Conservation (phyloP, 306 rosid species). For the Vigna reflexopilosa region DNA sequence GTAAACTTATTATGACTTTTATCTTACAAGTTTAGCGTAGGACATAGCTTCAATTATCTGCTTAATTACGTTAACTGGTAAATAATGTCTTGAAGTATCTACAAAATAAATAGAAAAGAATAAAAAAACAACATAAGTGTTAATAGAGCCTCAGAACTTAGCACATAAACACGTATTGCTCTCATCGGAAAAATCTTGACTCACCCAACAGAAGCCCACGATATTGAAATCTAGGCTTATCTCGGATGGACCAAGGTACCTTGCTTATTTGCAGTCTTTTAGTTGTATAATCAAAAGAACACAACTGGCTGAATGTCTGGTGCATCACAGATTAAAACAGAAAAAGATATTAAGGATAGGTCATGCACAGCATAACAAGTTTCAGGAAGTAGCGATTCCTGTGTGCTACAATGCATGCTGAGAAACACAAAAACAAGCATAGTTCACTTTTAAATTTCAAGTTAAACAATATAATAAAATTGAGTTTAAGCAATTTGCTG, state of each 20-base stretch:
- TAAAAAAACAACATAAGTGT: slow-evolving; percentile 30
- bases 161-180: slow-evolving; percentile 27
- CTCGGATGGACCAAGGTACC: slow-evolving; percentile 88
- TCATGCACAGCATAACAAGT: slow-evolving; percentile 26
- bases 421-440: slow-evolving; percentile 6
- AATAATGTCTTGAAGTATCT: slow-evolving; percentile 98
- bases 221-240: slow-evolving; percentile 82
- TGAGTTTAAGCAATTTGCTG: slow-evolving; percentile 15
- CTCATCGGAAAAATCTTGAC: slow-evolving; percentile 42
- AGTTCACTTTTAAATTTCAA: slow-evolving; percentile 31
- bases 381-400: slow-evolving; percentile 13
- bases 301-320: slow-evolving; percentile 97
- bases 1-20: slow-evolving; percentile 33
- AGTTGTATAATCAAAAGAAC: slow-evolving; percentile 75
- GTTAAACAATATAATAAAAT: not conserved
- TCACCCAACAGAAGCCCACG: slow-evolving; percentile 93
- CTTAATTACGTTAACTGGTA: slow-evolving; percentile 81
- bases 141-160: slow-evolving; percentile 38
- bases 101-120: slow-evolving; percentile 44
- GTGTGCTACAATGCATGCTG: slow-evolving; percentile 18
- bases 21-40: slow-evolving; percentile 89
- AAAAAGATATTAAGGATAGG: slow-evolving; percentile 29
- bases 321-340: slow-evolving; percentile 39
- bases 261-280: slow-evolving; percentile 72
- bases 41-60: slow-evolving; percentile 92